A percentile compares a stretch with the other conserved stretches of the same genome.
phyloP scores from a whole-genome alignment of 305 asterid species.

The Lippia alba region DNA sequence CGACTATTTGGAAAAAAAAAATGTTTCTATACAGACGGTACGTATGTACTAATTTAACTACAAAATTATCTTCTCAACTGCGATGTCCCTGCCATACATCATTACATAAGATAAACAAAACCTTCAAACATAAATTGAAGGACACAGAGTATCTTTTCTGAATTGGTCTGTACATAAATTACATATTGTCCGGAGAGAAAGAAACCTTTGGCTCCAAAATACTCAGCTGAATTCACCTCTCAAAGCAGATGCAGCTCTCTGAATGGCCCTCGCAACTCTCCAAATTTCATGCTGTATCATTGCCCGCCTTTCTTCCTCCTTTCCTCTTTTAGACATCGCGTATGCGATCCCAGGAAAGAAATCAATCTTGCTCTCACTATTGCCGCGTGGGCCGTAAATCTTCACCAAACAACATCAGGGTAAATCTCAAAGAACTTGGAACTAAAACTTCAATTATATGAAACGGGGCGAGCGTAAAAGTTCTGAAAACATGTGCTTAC shows the following conservation, averaged over 20 bases:
- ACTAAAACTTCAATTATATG: no score
- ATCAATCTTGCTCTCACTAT: conserved; percentile 46
- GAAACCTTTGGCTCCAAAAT: not conserved
- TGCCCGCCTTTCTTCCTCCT: conserved; percentile 42
- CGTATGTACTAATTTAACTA: not conserved
- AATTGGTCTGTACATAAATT: not conserved
- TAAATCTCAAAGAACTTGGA: not conserved
- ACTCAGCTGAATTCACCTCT: conserved; percentile 62
- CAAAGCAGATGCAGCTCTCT: conserved; percentile 64
- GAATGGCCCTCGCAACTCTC: conserved; percentile 87
- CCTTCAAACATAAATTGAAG: not conserved
- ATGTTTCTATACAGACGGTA: no score
- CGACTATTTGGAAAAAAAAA: no score
- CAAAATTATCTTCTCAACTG: not conserved
- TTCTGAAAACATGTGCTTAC: conserved; percentile 48
- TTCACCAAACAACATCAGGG: conserved; percentile 37
- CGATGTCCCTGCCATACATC: no score
- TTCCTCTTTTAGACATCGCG: conserved; percentile 42
- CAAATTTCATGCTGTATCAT: conserved; percentile 73
- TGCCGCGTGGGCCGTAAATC: conserved; percentile 79
- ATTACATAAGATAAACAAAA: not conserved
- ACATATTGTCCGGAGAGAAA: not conserved
- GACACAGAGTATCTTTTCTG: not conserved
- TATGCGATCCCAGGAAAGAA: conserved; percentile 81
- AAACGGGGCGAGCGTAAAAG: not conserved